phyloP scores from a whole-genome alignment of 2,329 filamentous ascomycete species.

The Emericellopsis atlantica region DNA sequence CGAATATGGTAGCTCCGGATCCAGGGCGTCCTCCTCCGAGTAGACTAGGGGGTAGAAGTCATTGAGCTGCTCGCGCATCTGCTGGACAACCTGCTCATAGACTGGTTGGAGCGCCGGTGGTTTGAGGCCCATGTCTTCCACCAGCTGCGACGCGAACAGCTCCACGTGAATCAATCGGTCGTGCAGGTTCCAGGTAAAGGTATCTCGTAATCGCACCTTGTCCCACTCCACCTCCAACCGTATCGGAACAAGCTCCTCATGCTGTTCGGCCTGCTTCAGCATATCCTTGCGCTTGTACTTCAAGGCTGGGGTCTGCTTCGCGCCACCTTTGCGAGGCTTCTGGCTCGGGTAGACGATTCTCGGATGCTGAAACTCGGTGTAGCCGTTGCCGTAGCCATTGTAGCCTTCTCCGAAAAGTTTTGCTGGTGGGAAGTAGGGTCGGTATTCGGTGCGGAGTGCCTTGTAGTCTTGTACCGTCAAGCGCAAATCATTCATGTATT shows the following conservation, averaged over 20 bases:
- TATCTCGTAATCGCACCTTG: constrained; percentile 89
- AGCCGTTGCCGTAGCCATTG: constrained; percentile 76
- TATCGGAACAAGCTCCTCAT: constrained; percentile 84
- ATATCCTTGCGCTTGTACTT: constrained; percentile 70
- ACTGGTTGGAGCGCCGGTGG: constrained; percentile 55
- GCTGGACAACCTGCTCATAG: constrained; percentile 45
- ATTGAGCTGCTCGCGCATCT: constrained; percentile 78
- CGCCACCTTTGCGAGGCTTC: constrained; percentile 58
- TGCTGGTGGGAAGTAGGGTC: constrained; percentile 40
- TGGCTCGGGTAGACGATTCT: constrained; percentile 69
- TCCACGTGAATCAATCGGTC: constrained; percentile 72
- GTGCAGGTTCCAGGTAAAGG: constrained; percentile 96
- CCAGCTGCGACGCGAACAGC: constrained; percentile 74
- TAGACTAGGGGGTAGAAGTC: constrained; percentile 91
- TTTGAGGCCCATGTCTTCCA: constrained; percentile 81
- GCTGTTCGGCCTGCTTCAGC: constrained; percentile 73
- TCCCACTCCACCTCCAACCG: constrained; percentile 91
- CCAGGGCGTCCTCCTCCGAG: constrained; percentile 79
- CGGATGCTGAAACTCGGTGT: constrained; percentile 58
- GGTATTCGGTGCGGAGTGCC: constrained; percentile 37
- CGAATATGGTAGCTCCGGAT: constrained; percentile 78
- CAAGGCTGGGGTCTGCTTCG: constrained; percentile 59
- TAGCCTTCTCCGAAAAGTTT: constrained; percentile 65
- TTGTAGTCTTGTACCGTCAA: constrained; percentile 61
- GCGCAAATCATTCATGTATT: constrained; percentile 49